Base-by-base conservation (phyloP, 164 flowering plant genomes). In the Berberis vulgaris region DNA sequence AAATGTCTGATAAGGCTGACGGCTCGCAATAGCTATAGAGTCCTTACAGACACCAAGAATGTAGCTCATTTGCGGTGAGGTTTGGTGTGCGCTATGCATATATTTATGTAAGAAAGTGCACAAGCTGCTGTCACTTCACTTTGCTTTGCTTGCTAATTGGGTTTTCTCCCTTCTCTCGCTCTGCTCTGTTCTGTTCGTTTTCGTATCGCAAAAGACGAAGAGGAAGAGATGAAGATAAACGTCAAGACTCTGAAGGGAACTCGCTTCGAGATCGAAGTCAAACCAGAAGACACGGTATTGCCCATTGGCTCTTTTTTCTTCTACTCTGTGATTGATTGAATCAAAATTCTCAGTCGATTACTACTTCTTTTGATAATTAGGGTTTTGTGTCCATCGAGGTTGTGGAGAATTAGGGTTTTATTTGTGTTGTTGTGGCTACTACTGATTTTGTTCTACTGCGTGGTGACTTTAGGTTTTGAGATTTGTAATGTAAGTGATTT, bases 211-310 rank as follows among this genome's bases (percentile, higher is more conserved):
- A 49, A 55, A 39, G 57, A 46, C 39, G 49, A 44, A 52, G 69
- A 45, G 13, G 66, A 50, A 62, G 42, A 26, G 79, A 89, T 89
- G 96, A 89, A 87, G 86, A 65, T 89, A 65, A 77, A 69, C 74
- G 88, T 89, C 55, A 89, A 89, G 82, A 89, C 97, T 50, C 71
- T 90, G 66, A 89, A 89, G 72, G 94, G 94, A 0, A 72, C 82
- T 44, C 80, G 78, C 81, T 89, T 89, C 76, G 92, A 83, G 54
- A 76, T 89, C 82, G 82, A 86, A 79, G 97, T 87, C 57, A 77
- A 83, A 45, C 86, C 88, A 6, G 74, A 80, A 46, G 84, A 87
- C 67, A 74, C 79, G 77, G 93, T 87, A 71, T 10, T 65, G 42
- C 59, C 39, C 58, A 1, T 46, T 44, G 56, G 12, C 6, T 61